phyloP scores from a whole-genome alignment of 2,329 filamentous ascomycete species.

The Aspergillus niger region DNA sequence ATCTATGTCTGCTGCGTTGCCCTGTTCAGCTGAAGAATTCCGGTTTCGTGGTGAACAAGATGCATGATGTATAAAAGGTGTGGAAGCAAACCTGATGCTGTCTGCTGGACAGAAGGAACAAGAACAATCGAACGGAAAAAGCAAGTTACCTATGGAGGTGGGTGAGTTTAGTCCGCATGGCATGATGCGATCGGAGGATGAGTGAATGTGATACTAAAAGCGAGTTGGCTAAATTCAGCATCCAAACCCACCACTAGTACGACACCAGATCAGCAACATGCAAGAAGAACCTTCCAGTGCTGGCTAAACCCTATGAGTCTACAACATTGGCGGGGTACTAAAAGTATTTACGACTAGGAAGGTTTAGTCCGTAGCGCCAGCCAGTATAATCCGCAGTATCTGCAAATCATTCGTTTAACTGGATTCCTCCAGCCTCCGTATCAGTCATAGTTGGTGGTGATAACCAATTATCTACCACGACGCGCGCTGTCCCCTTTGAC shows the following conservation, averaged over 20 bases:
- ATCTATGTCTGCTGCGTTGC: background rate
- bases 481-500: background rate
- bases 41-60: background rate
- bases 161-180: background rate
- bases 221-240: background rate
- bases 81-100: background rate
- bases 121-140: background rate
- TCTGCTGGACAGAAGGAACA: background rate
- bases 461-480: background rate
- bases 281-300: background rate
- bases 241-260: background rate
- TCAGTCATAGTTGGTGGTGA: background rate
- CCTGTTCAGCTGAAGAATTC: background rate
- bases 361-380: too few relatives aligned
- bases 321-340: background rate
- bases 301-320: slow-evolving; percentile 1
- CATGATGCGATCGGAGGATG: slow-evolving; percentile 5
- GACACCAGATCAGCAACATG: slow-evolving; percentile 2
- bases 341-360: too few relatives aligned
- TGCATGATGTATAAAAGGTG: background rate
- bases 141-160: background rate
- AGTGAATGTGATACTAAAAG: background rate
- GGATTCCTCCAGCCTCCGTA: background rate
- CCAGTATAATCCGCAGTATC: slow-evolving; percentile 6
- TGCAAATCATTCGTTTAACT: slow-evolving; percentile 12